Conservation (phyloP, 768 basidiomycete species). For the Lactarius trivialis region DNA sequence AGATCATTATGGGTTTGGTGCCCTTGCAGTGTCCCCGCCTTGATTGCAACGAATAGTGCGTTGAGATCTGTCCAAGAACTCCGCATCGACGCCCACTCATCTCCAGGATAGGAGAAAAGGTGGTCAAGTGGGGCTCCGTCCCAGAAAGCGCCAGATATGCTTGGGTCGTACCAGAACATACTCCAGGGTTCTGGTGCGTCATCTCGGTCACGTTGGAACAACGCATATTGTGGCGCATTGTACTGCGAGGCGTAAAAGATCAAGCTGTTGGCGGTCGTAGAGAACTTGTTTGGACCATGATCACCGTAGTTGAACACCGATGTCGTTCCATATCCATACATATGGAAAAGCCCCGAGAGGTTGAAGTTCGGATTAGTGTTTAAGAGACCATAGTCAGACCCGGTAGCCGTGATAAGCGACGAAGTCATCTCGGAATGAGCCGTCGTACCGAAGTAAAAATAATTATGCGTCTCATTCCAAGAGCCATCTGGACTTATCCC, state of each 20-base stretch:
- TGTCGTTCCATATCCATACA: constrained; percentile 80
- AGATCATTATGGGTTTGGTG: constrained; percentile 96
- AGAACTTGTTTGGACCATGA: constrained; percentile 91
- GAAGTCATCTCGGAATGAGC: constrained; percentile 86
- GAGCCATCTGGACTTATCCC: constrained; percentile 68
- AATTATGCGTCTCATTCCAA: constrained; percentile 92
- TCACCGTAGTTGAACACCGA: constrained; percentile 81
- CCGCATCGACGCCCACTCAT: constrained; percentile 89
- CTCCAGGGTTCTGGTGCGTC: constrained; percentile 49
- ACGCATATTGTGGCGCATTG: constrained; percentile 63
- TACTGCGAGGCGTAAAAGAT: constrained; percentile 68
- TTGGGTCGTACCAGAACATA: constrained; percentile 90
- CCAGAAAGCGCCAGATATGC: constrained; percentile 86
- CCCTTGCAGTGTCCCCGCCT: constrained; percentile 70
- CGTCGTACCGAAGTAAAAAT: constrained; percentile 93
- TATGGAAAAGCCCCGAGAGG: constrained; percentile 80
- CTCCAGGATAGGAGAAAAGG: constrained; percentile 63
- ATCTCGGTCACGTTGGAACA: constrained; percentile 85
- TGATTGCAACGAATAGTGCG: constrained; percentile 82
- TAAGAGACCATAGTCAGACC: constrained; percentile 71
- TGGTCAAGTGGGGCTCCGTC: constrained; percentile 74
- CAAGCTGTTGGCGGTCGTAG: constrained; percentile 86
- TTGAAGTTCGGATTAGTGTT: constrained; percentile 61
- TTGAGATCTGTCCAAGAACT: constrained; percentile 86
- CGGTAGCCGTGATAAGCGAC: constrained; percentile 78